Base-by-base conservation (phyloP, 2,329 filamentous ascomycete species). In the Phaeoacremonium minimum region DNA sequence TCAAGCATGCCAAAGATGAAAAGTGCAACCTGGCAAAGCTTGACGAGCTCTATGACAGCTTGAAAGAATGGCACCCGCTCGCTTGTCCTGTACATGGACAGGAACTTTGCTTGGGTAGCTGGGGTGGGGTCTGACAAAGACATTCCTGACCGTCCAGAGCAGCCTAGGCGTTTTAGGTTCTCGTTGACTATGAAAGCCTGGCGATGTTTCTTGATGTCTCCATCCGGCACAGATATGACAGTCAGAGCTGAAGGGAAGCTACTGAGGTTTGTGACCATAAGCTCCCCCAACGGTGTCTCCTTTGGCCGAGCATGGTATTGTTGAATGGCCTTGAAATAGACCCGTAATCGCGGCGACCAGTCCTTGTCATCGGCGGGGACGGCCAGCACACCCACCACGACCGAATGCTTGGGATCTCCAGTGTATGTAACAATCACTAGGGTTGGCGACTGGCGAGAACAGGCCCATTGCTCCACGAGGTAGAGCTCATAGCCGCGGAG, bases 391-490 rank as follows among this genome's bases (percentile, higher is more conserved):
- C 85, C 83, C 5, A 87, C 89, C 7, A 84, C 64, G n/a, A 95
- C 80, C 1, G 72, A 77, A 57, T 95, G 85, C 20, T 80, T 80
- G 20, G 79, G 72, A 50, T 96, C 89, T 37, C 91, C 93, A 0
- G 91, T 97, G 55, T 93, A 96, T 4, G 90, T 95, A 29, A 85
- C 86, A 46, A 97, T 94, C 33, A 95, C 78, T 45, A 95, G 86
- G 13, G 91, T 96, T 1, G 91, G 91, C 44, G 94, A 88, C 38
- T 81, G 76, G 35, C 93, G 80, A 11, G 91, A 96, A 61, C 90
- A 96, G 6, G 88, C 88, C 93, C 93, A 98, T 70, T 98, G 93
- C 60, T 97, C 93, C 46, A 97, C 88, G 13, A 97, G 66, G 60
- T 97, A 97, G 43, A 91, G 72, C 59, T 97, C 90, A 62, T 96